phyloP scores from a whole-genome alignment of 2,329 filamentous ascomycete species.

The Ceratocystis eucalypticola region DNA sequence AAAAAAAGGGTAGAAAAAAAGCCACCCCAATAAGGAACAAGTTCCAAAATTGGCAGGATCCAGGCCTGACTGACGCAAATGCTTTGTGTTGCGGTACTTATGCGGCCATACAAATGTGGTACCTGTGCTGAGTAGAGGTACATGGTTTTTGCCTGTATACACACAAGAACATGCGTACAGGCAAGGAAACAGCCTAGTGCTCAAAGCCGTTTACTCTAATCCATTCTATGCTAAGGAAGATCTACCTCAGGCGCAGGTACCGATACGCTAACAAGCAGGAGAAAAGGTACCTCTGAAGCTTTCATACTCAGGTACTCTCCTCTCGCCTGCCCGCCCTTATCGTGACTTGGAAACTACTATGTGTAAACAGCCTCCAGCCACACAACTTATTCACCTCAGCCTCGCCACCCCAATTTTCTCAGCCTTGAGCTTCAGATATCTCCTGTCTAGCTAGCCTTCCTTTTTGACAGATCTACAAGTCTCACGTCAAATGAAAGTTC shows the following conservation, averaged over 20 bases:
- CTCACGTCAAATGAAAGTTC: background rate
- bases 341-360: background rate
- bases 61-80: constrained; percentile 1
- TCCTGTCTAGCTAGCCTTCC: background rate
- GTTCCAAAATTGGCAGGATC: background rate
- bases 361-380: background rate
- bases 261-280: background rate
- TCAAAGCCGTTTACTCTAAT: background rate
- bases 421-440: background rate
- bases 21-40: constrained; percentile 8
- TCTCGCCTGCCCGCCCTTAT: no score
- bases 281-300: background rate
- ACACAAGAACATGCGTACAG: background rate
- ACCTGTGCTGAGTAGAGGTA: background rate
- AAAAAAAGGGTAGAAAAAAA: constrained; percentile 6
- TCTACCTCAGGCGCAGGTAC: background rate
- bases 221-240: background rate
- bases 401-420: background rate
- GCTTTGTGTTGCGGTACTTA: background rate
- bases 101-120: background rate
- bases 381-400: background rate
- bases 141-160: background rate
- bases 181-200: background rate
- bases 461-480: background rate
- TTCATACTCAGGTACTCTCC: background rate